Evolutionary conservation across 306 rosid species (phyloP), one percentile per base, ranked within the genome.

Genomic region (Sechiopsis laciniata): DNA sequence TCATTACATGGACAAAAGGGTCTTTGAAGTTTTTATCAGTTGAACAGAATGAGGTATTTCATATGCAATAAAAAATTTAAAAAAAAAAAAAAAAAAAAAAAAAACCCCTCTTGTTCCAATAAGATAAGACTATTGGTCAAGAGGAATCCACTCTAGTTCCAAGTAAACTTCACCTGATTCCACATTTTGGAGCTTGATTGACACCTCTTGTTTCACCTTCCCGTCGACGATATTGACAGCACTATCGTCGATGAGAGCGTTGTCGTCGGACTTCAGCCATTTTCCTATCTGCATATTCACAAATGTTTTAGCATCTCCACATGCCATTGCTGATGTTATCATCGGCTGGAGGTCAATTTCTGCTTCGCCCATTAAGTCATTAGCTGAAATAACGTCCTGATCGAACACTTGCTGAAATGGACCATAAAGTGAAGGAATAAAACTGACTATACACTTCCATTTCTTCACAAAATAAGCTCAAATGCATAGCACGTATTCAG

Each of bases 291-390:
- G 99, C 99, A 94, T 94, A 82, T 94, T 65, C 2, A 78, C 88
- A 55, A 89, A 88, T 92, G 88, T 83, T 79, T 87, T 91, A 15
- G 97, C 91, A 45, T 94, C 89, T 81, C 97, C 96, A 54, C 88
- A 91, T n/a, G 97, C 96, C 77, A 85, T 86, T 26, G 99, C 99
- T 26, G 99, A 94, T 50, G 99, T 83, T 86, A 94, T 84, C 84
- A 94, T 61, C 7, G 99, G 90, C 68, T 94, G 99, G 79, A 94
- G 96, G 84, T 94, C 97, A 20, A 94, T 76, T 76, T 87, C 96
- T 6, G 96, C 97, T 55, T 94, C 97, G 57, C 99, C 99, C 99
- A 94, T 94, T 57, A 86, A 86, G 78, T 94, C 99, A 52, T 94
- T 97, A 4, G 99, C 81, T 10, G 96, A 89, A 82, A 94, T 87